Percentiles rank a stretch among this genome's conserved stretches.
Conservation (phyloP, 768 basidiomycete genomes). For the Crassisporium funariophilum region DNA sequence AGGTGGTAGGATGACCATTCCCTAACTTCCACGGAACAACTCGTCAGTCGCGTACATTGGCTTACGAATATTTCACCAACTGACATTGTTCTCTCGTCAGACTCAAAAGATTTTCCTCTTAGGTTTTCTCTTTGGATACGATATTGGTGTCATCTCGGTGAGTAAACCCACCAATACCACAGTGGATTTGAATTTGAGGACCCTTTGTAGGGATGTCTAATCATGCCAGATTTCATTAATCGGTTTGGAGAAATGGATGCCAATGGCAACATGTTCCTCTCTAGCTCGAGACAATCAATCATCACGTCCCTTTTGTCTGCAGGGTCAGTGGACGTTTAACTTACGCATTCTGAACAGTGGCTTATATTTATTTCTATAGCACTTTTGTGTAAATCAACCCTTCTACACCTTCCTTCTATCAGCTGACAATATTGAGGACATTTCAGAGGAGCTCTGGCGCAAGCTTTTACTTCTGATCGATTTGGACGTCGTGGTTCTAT, state of each 20-base stretch:
- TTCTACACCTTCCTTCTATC: not conserved
- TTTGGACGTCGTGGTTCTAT: conserved; percentile 75
- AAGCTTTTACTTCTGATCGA: conserved; percentile 75
- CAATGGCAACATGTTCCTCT: conserved; percentile 52
- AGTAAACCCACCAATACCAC: conserved; percentile 15
- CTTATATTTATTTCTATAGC: too few species aligned
- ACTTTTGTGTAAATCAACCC: not conserved
- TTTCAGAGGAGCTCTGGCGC: conserved; percentile 59
- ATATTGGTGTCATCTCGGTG: conserved; percentile 78
- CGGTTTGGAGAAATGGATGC: conserved; percentile 61
- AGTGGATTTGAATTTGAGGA: not conserved
- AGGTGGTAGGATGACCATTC: too few species aligned
- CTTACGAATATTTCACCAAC: too few species aligned
- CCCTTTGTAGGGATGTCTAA: conserved; percentile 62
- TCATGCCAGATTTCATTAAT: conserved; percentile 75
- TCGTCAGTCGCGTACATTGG: too few species aligned
- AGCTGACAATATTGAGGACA: not conserved
- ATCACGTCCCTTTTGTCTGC: conserved; percentile 80
- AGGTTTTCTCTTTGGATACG: conserved; percentile 76
- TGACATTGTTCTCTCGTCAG: too few species aligned
- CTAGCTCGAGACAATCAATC: conserved; percentile 68
- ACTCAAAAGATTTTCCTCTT: not conserved
- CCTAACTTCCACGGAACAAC: too few species aligned
- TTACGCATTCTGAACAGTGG: too few species aligned
- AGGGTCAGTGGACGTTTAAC: too few species aligned